Percentiles rank a stretch among this genome's conserved stretches.
phyloP scores from a whole-genome alignment of 768 basidiomycete genomes.

The Pleurotus pulmonarius region DNA sequence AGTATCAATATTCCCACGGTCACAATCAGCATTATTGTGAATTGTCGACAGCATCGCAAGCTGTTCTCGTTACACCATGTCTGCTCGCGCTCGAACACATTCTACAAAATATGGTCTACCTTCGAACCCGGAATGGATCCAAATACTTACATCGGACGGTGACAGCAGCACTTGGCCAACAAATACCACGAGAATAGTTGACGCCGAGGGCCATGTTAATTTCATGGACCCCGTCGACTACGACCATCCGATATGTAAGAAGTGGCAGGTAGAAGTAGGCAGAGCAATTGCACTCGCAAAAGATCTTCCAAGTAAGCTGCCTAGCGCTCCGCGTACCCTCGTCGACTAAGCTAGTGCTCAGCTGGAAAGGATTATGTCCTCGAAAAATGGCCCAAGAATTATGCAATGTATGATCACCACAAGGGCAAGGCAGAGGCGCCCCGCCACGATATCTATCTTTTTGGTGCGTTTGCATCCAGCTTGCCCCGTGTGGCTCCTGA shows the following conservation, averaged over 20 bases:
- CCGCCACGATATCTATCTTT: slow-evolving; percentile 76
- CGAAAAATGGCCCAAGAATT: slow-evolving; percentile 60
- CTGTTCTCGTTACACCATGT: not conserved
- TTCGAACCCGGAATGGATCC: slow-evolving; percentile 48
- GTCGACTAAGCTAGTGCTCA: slow-evolving; percentile 16
- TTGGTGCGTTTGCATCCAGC: slow-evolving; percentile 41
- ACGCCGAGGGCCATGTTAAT: slow-evolving; percentile 65
- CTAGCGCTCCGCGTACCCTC: not conserved
- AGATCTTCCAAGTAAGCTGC: slow-evolving; percentile 46
- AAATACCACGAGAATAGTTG: slow-evolving; percentile 50
- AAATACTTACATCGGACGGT: slow-evolving; percentile 64
- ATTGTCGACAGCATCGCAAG: not conserved
- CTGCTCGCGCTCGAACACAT: slow-evolving; percentile 9
- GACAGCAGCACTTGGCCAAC: slow-evolving; percentile 48
- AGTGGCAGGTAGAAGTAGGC: slow-evolving; percentile 52
- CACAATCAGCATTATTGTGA: not conserved
- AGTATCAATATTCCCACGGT: slow-evolving; percentile 1
- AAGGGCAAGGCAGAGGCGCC: slow-evolving; percentile 54
- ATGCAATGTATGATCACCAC: slow-evolving; percentile 71
- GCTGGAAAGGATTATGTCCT: slow-evolving; percentile 58
- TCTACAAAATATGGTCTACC: slow-evolving; percentile 37
- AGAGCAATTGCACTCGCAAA: slow-evolving; percentile 39
- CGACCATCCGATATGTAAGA: slow-evolving; percentile 47
- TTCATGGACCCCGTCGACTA: slow-evolving; percentile 55
- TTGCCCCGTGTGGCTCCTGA: not conserved